Evolutionary conservation across 2,329 filamentous ascomycete species (phyloP).

Genomic region (Colletotrichum spaethianum): DNA sequence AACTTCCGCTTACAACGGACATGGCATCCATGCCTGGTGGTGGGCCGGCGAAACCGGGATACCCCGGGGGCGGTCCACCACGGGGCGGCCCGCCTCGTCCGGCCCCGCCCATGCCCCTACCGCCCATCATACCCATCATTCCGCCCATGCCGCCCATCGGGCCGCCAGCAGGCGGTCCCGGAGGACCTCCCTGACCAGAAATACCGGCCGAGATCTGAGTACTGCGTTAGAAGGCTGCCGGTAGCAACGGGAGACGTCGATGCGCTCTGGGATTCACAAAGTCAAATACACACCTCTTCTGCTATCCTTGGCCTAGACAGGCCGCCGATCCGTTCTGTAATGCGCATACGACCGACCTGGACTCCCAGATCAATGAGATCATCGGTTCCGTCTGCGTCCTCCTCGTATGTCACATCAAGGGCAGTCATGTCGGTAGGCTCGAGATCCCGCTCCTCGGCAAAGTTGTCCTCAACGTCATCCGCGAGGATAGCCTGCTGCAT

Average conservation of each 20-base stretch:
- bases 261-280: neutral
- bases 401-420: slow-evolving; percentile 78
- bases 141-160: slow-evolving; percentile 38
- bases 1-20: slow-evolving; percentile 45
- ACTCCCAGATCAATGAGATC: slow-evolving; percentile 81
- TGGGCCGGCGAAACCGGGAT: slow-evolving; percentile 36
- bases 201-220: slow-evolving; percentile 54
- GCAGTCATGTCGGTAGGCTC: slow-evolving; percentile 74
- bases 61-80: slow-evolving; percentile 42
- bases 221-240: slow-evolving; percentile 9
- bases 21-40: slow-evolving; percentile 42
- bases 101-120: slow-evolving; percentile 35
- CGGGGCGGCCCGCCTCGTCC: slow-evolving; percentile 40
- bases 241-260: neutral
- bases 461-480: slow-evolving; percentile 69
- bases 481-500: slow-evolving; percentile 58
- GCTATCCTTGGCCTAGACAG: slow-evolving; percentile 78
- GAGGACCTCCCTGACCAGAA: slow-evolving; percentile 43
- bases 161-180: slow-evolving; percentile 32
- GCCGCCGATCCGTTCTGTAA: slow-evolving; percentile 82
- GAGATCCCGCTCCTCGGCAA: slow-evolving; percentile 72
- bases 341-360: slow-evolving; percentile 78
- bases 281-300: slow-evolving; percentile 72
- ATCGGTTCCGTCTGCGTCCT: slow-evolving; percentile 68
- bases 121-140: slow-evolving; percentile 36